These are phyloP conservation scores for Fusarium floridanum DNA, from an alignment of 2,329 filamentous ascomycete species.

Conservation along the genomic window DNA sequence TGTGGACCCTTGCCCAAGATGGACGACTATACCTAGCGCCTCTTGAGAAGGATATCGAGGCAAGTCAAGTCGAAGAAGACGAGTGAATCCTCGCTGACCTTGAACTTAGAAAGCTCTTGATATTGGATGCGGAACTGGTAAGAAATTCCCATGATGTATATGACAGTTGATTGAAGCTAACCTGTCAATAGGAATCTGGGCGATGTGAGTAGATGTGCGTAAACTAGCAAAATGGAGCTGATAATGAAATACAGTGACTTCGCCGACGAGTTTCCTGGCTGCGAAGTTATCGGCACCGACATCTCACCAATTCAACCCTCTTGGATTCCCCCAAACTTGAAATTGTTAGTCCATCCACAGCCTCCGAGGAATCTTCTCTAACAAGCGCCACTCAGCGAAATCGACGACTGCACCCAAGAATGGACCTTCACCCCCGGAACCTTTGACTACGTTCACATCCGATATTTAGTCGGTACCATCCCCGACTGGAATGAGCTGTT, in stretches of 20 bases:
- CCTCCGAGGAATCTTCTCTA: background rate
- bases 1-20: conserved; percentile 9
- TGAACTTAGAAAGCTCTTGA: conserved; percentile 14
- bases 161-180: background rate
- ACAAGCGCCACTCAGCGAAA: conserved; percentile 10
- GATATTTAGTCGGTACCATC: conserved; percentile 34
- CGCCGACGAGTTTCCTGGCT: conserved; percentile 30
- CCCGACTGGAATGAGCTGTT: conserved; percentile 25
- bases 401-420: conserved; percentile 37
- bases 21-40: conserved; percentile 14
- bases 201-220: conserved; percentile 20
- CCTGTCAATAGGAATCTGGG: conserved; percentile 24
- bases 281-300: conserved; percentile 35
- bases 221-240: background rate
- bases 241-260: conserved; percentile 22
- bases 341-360: conserved; percentile 15
- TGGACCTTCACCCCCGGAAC: conserved; percentile 31
- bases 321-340: conserved; percentile 35
- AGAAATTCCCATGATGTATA: background rate
- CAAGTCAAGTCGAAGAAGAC: rapidly evolving
- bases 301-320: conserved; percentile 35
- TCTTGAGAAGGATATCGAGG: conserved; percentile 11
- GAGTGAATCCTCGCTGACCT: background rate
- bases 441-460: conserved; percentile 37
- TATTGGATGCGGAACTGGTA: conserved; percentile 28